Base-by-base conservation (phyloP, 805 yeast species). In the Teunomyces gatunensis region DNA sequence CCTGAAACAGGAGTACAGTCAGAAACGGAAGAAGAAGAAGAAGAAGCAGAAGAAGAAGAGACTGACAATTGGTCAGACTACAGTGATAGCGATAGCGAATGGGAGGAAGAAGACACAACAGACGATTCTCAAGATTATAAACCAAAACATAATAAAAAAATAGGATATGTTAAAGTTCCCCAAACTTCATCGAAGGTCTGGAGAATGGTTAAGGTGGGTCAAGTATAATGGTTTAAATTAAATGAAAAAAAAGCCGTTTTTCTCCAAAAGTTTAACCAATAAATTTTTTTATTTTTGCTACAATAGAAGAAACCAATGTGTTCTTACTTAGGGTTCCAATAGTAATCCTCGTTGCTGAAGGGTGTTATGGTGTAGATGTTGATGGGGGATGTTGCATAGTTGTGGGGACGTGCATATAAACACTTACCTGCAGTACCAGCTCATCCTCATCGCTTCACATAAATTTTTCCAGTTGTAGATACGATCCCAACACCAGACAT, bases 1-100 rank as follows among this genome's bases (percentile, higher is more conserved):
- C 6, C 11, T 11, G 10, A 25, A 6, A 3, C 11, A 25, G 10
- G 4, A 7, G 27, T 6, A 9, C 11, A 25, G 11, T 25, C 11
- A 25, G 4, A 45, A 34, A 42, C 35, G 5, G 43, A 35, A 17
- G 52, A 37, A 12, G 12, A n/a, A 17, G 51, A 47, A 12, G 12
- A n/a, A 25, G 4, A 45, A 34, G 39, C 35, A 3, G 43, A 35
- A 17, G 52, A 37, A 12, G 12, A n/a, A 17, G 51, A 47, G 12
- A 41, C 34, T 2, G 44, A 42, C 18, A 15, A 13, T 5, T 21
- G 5, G 3, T 37, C 47, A 2, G 47, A 36, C 18, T 28, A 6
- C 15, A 30, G 34, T 30, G 37, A 17, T 7, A 37, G 29, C 20
- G n/a, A n/a, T 10, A 27, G 28, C 6, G 37, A 34, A 34, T 34